Conservation (phyloP, 2,329 filamentous ascomycete species). For the Fusarium sp. region DNA sequence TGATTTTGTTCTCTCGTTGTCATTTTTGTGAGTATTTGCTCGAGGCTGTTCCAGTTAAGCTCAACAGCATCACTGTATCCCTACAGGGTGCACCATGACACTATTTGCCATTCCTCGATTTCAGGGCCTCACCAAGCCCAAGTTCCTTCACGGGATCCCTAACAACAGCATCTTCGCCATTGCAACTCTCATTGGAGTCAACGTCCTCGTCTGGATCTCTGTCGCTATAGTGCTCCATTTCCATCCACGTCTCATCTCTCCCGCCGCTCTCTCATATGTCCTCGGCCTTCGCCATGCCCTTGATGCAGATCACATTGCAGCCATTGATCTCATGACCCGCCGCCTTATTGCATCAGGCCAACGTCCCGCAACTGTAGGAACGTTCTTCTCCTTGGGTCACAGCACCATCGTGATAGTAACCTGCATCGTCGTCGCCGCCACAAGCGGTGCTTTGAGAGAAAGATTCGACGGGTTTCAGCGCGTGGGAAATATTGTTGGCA, state of each 20-base stretch:
- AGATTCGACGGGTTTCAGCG: slow-evolving; percentile 84
- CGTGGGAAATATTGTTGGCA: slow-evolving; percentile 90
- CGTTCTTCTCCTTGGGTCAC: slow-evolving; percentile 93
- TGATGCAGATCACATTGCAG: slow-evolving; percentile 89
- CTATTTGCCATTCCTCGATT: slow-evolving; percentile 35
- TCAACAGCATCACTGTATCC: slow-evolving; percentile 12
- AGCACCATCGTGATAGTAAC: slow-evolving; percentile 93
- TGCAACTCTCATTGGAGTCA: slow-evolving; percentile 62
- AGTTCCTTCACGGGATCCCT: slow-evolving; percentile 51
- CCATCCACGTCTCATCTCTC: slow-evolving; percentile 75
- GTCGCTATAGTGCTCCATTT: slow-evolving; percentile 66
- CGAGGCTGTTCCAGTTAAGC: neutral
- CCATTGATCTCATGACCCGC: slow-evolving; percentile 95
- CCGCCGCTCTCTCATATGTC: slow-evolving; percentile 87
- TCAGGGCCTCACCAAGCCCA: slow-evolving; percentile 44
- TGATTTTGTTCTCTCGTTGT: neutral
- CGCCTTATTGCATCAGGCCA: slow-evolving; percentile 88
- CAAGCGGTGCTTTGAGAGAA: slow-evolving; percentile 83
- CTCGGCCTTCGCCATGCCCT: slow-evolving; percentile 94
- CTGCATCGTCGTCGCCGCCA: slow-evolving; percentile 91
- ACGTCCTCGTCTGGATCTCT: slow-evolving; percentile 68
- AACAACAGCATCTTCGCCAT: slow-evolving; percentile 63
- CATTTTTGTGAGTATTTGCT: neutral
- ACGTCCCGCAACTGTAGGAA: slow-evolving; percentile 90
- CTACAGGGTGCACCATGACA: slow-evolving; percentile 8